These are phyloP conservation scores for Hypsizygus marmoreus DNA, from an alignment of 768 basidiomycete genomes.

Conservation along the genomic window DNA sequence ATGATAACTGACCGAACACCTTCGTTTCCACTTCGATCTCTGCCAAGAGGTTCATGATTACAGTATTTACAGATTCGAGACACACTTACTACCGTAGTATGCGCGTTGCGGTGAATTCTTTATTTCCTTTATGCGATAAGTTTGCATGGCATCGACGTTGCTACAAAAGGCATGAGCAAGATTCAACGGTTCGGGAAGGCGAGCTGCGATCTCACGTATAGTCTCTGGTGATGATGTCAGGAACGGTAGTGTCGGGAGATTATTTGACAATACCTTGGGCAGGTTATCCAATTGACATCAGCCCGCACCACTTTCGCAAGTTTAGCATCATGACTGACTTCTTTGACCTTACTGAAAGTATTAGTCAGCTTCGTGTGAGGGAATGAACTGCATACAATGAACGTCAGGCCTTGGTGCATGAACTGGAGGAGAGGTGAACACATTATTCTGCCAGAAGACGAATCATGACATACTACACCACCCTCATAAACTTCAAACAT, in stretches of 20 bases:
- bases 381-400: conserved; percentile 48
- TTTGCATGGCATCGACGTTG: conserved; percentile 76
- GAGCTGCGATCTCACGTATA: conserved; percentile 56
- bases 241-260: too few relatives aligned
- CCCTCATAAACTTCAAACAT: conserved; percentile 91
- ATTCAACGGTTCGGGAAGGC: not conserved
- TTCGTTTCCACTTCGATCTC: conserved; percentile 65
- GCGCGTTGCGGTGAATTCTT: conserved; percentile 53
- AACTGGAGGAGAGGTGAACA: conserved; percentile 48
- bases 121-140: conserved; percentile 71
- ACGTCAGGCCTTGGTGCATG: conserved; percentile 85
- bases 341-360: conserved; percentile 60
- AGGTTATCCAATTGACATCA: conserved; percentile 87
- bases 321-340: conserved; percentile 79
- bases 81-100: conserved; percentile 70
- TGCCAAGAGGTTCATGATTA: conserved; percentile 24
- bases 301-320: conserved; percentile 68
- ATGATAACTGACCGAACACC: conserved; percentile 65
- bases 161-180: conserved; percentile 35
- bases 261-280: conserved; percentile 49
- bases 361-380: not conserved
- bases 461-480: conserved; percentile 58
- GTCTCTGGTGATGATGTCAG: conserved; percentile 48
- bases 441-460: not conserved
- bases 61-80: not conserved